Evolutionary conservation across 2,329 filamentous ascomycete species (phyloP), one percentile per base, ranked within the genome.

Genomic region (Trichophyton benhamiae): DNA sequence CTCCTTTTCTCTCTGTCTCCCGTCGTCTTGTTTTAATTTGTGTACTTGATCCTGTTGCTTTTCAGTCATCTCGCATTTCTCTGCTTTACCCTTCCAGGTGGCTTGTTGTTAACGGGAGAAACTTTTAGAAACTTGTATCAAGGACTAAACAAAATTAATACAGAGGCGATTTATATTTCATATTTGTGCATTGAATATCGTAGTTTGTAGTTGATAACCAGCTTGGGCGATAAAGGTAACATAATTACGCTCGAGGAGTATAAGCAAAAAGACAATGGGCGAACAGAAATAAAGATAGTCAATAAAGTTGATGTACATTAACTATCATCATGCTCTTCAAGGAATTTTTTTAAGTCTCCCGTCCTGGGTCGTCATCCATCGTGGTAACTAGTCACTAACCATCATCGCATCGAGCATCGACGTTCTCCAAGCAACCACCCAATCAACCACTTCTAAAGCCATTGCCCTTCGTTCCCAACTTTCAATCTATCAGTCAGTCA

Each of bases 401-500:
- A 53, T 53, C 22, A 6, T n/a, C 48, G 27, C 9, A 11, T 48
- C 17, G 27, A 53, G 15, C 22, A 30, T 33, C 11, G 15, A 27
- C n/a, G 11, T 27, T 27, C 11, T 53, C 48, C 48, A 53, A 17
- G 13, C 25, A 55, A 27, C 15, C 15, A 17, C 52, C 48, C 48
- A 53, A 17, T 15, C 25, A 55, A 27, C 27, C 27, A 33, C 52
- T 17, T 55, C 52, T 55, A 33, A 30, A 13, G 33, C 52, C 25
- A 55, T 27, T 6, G 8, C 25, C 49, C 49, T 38, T 38, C 33
- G 11, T 9, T 38, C 33, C 30, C 15, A 36, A 8, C 27, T 55
- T 27, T 55, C 52, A 17, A 33, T 55, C 52, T 55, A 55, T 52
- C 46, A 20, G 49, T 55, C 49, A 55, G 52, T 55, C 52, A 55